Conservation (phyloP, 2,329 filamentous ascomycete genomes). For the Thelonectria olida region DNA sequence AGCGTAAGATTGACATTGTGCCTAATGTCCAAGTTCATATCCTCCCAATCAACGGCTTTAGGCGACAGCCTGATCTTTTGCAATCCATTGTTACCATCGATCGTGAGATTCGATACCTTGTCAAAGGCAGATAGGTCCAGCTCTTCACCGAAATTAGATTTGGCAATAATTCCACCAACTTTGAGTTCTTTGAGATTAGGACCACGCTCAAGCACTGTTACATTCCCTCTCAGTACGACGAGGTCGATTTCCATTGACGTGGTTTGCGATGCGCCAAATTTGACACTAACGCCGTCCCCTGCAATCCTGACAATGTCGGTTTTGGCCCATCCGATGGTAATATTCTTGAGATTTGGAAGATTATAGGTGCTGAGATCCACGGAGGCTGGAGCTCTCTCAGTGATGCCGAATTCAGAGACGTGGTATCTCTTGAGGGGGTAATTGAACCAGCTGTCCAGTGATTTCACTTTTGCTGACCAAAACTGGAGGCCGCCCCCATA, state of each 20-base stretch:
- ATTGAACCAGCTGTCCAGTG: constrained; percentile 23
- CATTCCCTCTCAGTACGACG: background rate
- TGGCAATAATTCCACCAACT: background rate
- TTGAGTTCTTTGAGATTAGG: background rate
- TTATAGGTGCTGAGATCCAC: background rate
- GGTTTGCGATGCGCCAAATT: background rate
- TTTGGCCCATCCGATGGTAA: constrained; percentile 23
- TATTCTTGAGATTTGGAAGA: constrained; percentile 15
- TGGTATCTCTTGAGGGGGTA: constrained; percentile 1
- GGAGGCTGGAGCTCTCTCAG: background rate
- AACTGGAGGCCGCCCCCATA: background rate
- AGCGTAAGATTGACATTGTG: background rate
- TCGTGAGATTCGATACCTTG: background rate
- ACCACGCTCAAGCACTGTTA: background rate
- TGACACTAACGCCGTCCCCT: background rate
- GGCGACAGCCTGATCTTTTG: background rate
- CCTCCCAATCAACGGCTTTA: constrained; percentile 11
- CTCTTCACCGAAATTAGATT: background rate
- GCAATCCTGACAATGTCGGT: background rate
- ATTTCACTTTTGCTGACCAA: background rate
- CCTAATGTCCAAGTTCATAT: background rate
- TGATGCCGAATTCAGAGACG: too few species aligned
- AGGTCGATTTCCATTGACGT: background rate
- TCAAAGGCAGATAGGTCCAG: background rate
- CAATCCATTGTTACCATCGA: background rate